A percentile compares a stretch with the other conserved stretches of the same genome.
Conservation (phyloP, 257 asterid species). For the Solanum microdontum region DNA sequence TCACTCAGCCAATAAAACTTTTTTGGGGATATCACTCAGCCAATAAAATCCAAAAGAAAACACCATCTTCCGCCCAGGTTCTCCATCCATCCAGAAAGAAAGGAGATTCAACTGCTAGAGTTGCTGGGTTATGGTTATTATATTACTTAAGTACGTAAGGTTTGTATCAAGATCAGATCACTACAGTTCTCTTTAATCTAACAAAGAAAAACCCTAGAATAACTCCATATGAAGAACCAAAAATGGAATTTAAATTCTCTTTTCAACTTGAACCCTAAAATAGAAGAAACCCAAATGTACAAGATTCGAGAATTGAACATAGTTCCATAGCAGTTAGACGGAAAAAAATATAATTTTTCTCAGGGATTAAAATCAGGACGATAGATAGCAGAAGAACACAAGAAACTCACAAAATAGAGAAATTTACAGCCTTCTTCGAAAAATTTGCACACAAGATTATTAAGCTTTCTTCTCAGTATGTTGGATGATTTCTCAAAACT, state of each 20-base stretch:
- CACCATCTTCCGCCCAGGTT: background rate
- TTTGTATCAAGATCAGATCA: background rate
- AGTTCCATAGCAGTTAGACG: background rate
- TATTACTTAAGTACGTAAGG: background rate
- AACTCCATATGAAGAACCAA: background rate
- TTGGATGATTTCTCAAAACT: background rate
- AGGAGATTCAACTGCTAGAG: background rate
- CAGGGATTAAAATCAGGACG: background rate
- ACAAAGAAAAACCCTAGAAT: background rate
- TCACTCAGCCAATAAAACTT: background rate
- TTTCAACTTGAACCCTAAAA: background rate
- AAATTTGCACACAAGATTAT: background rate
- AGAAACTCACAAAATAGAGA: background rate
- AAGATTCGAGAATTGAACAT: background rate
- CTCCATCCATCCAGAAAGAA: background rate
- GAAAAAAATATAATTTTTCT: background rate
- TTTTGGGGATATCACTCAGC: background rate
- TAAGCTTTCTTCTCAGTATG: background rate
- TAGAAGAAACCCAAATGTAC: background rate
- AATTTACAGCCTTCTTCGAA: background rate
- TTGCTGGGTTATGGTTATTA: background rate
- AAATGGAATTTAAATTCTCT: background rate
- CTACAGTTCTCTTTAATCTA: background rate
- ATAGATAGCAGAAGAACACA: background rate
- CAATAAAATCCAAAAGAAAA: background rate